Conservation (phyloP, 2,329 filamentous ascomycete genomes). For the Onygenales sp. region DNA sequence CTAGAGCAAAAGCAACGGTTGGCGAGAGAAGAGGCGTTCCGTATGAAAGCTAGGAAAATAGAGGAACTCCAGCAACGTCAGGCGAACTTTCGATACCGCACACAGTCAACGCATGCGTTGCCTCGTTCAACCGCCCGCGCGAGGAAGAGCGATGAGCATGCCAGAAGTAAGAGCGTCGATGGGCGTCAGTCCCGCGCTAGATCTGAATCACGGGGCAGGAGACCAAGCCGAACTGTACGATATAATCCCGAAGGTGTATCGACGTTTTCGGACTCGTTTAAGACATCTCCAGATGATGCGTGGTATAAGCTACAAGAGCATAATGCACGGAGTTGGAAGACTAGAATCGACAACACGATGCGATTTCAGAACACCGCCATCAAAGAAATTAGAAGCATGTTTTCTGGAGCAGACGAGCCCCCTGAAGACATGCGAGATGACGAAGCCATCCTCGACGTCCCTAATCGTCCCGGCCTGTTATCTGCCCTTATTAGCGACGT, state of each 20-base stretch:
- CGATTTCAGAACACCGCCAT: conserved; percentile 62
- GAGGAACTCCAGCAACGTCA: conserved; percentile 53
- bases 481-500: conserved; percentile 72
- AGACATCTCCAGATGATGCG: conserved; percentile 67
- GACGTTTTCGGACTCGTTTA: conserved; percentile 61
- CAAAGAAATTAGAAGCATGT: conserved; percentile 65
- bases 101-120: conserved; percentile 41
- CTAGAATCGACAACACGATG: conserved; percentile 71
- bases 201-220: conserved; percentile 21
- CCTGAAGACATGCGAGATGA: conserved; percentile 73
- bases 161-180: conserved; percentile 50
- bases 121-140: conserved; percentile 26
- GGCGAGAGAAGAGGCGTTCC: conserved; percentile 82
- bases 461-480: conserved; percentile 75
- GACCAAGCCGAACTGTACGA: conserved; percentile 32
- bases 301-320: conserved; percentile 64
- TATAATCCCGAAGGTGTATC: conserved; percentile 76
- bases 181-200: conserved; percentile 26
- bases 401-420: conserved; percentile 73
- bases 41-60: conserved; percentile 76
- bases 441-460: conserved; percentile 78
- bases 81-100: conserved; percentile 42
- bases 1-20: conserved; percentile 84
- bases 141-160: conserved; percentile 27
- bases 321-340: conserved; percentile 87